A percentile compares a stretch with the other conserved stretches of the same genome.
Evolutionary conservation across 2,329 filamentous ascomycete species (phyloP).

Genomic region (Diaporthe destruens): DNA sequence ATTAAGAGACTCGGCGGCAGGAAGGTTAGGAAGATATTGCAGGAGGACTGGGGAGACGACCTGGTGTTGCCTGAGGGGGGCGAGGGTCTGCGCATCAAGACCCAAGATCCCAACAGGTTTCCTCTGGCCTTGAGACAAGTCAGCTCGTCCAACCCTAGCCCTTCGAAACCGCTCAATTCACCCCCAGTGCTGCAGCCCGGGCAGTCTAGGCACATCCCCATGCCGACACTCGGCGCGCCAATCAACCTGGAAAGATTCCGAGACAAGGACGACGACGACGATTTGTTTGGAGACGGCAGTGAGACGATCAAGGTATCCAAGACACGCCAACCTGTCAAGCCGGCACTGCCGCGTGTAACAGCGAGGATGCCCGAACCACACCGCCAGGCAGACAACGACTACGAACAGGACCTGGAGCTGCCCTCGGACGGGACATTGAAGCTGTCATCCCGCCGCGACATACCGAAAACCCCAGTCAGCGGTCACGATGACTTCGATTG

Average conservation of each 20-base stretch:
- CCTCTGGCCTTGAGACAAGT: conserved; percentile 78
- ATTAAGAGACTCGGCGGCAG: conserved; percentile 89
- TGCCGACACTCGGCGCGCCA: conserved; percentile 54
- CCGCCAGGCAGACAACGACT: conserved; percentile 68
- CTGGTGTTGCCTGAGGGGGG: conserved; percentile 74
- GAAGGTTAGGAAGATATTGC: conserved; percentile 78
- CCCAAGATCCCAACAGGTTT: conserved; percentile 70
- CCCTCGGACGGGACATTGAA: conserved; percentile 75
- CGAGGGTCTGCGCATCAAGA: conserved; percentile 74
- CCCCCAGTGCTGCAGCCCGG: conserved; percentile 43
- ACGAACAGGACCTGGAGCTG: conserved; percentile 80
- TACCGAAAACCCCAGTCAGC: conserved; percentile 70
- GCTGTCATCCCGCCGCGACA: conserved; percentile 71
- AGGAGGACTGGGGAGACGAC: conserved; percentile 87
- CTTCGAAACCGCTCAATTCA: conserved; percentile 56
- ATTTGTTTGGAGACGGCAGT: conserved; percentile 72
- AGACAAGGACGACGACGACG: conserved; percentile 71
- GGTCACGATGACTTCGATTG: conserved; percentile 87
- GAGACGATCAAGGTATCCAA: conserved; percentile 78
- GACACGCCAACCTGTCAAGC: conserved; percentile 67
- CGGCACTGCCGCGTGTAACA: conserved; percentile 63
- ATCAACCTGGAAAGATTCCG: conserved; percentile 74
- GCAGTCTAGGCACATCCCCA: conserved; percentile 35
- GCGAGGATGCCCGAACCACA: conserved; percentile 41
- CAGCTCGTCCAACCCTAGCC: conserved; percentile 66